Base-by-base conservation (phyloP, 2,329 filamentous ascomycete species). In the Colletotrichum cordylinicola region DNA sequence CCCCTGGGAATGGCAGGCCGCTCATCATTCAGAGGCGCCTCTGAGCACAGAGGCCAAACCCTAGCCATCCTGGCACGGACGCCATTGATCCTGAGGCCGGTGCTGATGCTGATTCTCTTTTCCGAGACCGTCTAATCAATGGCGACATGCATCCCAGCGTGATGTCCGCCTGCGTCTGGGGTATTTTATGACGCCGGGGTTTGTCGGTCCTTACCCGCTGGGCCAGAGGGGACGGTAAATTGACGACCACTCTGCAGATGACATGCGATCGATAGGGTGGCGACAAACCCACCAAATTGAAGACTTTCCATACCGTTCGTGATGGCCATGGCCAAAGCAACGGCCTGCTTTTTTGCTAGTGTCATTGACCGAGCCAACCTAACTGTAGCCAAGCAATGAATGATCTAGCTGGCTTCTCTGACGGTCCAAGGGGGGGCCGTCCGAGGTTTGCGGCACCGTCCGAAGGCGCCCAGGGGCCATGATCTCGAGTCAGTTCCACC, bases 361-460 rank as follows among this genome's bases (percentile, higher is more conserved):
- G 43, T 12, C 43, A 52, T 52, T 56, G 69, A 37, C 56, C 56
- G 39, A 68, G 62, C 56, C 56, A 65, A n/a, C 56, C 43, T 75
- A 72, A 69, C 65, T 33, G 31, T 27, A 64, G 60, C 60, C 64
- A 62, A 62, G 55, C 55, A 37, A 72, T 62, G 33, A 72, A 55
- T 60, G 70, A 73, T 68, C 64, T 75, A 58, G 64, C 73, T 68
- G 21, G 43, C 48, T 73, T 39, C 33, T 69, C 58, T 35, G 73
- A 64, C 48, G 64, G 73, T 73, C 73, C 58, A 65, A 52, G 73
- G 73, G 69, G 69, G 70, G 66, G 55, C 70, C 73, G 73, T 75
- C 70, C 70, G 70, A 75, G 70, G 70, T 73, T 75, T 64, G 73
- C 73, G 65, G 74, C 70, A 74, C 74, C 70, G 74, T 76, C 74